Conservation (phyloP, 2,329 filamentous ascomycete species). For the Xylaria sp. region DNA sequence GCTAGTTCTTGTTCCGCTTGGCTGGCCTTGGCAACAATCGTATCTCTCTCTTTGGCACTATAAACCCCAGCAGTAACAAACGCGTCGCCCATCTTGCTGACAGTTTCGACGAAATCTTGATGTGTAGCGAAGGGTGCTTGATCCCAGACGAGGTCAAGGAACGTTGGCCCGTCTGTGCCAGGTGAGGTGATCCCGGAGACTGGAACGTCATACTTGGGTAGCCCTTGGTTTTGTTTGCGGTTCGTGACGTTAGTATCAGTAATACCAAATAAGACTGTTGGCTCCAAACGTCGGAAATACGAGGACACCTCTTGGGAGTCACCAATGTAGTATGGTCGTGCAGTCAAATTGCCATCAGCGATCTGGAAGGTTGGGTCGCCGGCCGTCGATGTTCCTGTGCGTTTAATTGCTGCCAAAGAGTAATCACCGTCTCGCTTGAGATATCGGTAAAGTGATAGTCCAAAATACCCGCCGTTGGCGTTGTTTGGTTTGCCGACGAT, state of each 20-base stretch:
- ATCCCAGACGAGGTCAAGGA: constrained; percentile 50
- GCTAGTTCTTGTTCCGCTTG: constrained; percentile 46
- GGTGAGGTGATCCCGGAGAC: constrained; percentile 47
- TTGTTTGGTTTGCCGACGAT: constrained; percentile 44
- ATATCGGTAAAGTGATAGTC: constrained; percentile 48
- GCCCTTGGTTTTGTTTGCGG: constrained; percentile 48
- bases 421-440: constrained; percentile 51
- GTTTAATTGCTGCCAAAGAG: constrained; percentile 41
- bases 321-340: constrained; percentile 49
- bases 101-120: constrained; percentile 43
- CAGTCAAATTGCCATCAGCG: constrained; percentile 36
- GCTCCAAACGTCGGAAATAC: constrained; percentile 50
- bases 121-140: constrained; percentile 48
- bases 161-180: constrained; percentile 49
- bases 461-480: constrained; percentile 42
- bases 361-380: constrained; percentile 47
- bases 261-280: constrained; percentile 46
- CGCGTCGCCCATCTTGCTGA: constrained; percentile 37
- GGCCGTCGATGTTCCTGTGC: constrained; percentile 36
- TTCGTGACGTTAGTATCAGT: constrained; percentile 47
- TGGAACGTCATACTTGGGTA: constrained; percentile 49
- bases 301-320: constrained; percentile 48
- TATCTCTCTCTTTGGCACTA: constrained; percentile 40
- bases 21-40: constrained; percentile 42
- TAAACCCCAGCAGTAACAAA: constrained; percentile 47